Conservation (phyloP, 352 stramenopile genomes). For the Phytophthora macrochlamydospora region DNA sequence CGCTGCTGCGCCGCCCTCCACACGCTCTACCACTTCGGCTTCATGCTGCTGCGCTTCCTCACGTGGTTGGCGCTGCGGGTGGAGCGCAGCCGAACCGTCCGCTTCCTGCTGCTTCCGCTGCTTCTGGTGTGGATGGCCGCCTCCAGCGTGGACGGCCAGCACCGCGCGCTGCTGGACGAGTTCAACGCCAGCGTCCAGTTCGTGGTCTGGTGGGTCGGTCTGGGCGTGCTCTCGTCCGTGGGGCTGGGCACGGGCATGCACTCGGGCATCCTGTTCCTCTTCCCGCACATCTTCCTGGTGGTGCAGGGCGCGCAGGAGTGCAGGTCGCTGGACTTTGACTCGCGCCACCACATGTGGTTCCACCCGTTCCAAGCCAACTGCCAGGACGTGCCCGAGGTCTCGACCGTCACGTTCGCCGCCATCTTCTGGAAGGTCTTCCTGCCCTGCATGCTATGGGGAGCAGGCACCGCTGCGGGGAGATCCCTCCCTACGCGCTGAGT, state of each 20-base stretch:
- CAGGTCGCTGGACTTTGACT: slow-evolving; percentile 89
- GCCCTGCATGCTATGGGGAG: slow-evolving; percentile 92
- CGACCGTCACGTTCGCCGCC: slow-evolving; percentile 76
- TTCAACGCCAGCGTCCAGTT: slow-evolving; percentile 89
- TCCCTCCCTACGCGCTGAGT: slow-evolving; percentile 94
- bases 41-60: slow-evolving; percentile 76
- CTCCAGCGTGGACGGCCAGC: slow-evolving; percentile 69
- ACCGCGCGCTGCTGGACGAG: slow-evolving; percentile 80
- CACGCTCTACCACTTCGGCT: slow-evolving; percentile 83
- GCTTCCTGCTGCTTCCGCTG: slow-evolving; percentile 80
- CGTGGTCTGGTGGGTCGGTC: slow-evolving; percentile 93
- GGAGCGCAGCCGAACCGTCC: slow-evolving; percentile 69
- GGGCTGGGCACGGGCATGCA: slow-evolving; percentile 94
- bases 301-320: slow-evolving; percentile 89
- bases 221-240: slow-evolving; percentile 94
- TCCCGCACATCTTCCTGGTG: slow-evolving; percentile 95
- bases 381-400: slow-evolving; percentile 39
- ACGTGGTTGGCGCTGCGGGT: slow-evolving; percentile 75
- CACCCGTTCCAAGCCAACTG: slow-evolving; percentile 80
- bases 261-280: slow-evolving; percentile 94
- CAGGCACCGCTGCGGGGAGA: slow-evolving; percentile 93
- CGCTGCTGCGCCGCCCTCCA: slow-evolving; percentile 75
- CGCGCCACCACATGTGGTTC: slow-evolving; percentile 91
- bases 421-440: slow-evolving; percentile 93
- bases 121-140: slow-evolving; percentile 68